A percentile compares a stretch with the other conserved stretches of the same genome.
Conservation (phyloP, 2,329 filamentous ascomycete species). For the Curvularia sp. region DNA sequence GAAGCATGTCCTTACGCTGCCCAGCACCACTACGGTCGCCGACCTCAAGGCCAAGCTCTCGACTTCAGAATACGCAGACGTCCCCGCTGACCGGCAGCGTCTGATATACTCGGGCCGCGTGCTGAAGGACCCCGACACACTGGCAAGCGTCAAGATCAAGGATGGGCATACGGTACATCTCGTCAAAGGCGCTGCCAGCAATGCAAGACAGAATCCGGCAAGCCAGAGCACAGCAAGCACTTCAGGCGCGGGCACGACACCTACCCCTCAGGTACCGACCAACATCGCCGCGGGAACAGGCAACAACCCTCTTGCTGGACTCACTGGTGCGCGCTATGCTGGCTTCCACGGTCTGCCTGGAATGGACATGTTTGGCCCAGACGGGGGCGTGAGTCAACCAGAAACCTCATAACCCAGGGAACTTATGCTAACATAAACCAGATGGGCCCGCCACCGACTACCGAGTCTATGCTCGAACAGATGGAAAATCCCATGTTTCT, state of each 20-base stretch:
- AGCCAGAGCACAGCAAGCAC: slow-evolving; percentile 55
- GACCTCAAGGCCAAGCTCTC: slow-evolving; percentile 92
- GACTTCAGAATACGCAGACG: slow-evolving; percentile 80
- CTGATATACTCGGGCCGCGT: slow-evolving; percentile 97
- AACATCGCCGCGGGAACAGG: slow-evolving; percentile 81
- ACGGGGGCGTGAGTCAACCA: slow-evolving; percentile 82
- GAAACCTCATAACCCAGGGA: neutral
- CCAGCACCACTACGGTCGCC: slow-evolving; percentile 75
- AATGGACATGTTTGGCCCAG: slow-evolving; percentile 87
- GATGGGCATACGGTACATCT: slow-evolving; percentile 94
- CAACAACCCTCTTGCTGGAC: slow-evolving; percentile 86
- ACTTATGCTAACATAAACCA: slow-evolving; percentile 51
- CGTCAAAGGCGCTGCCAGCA: slow-evolving; percentile 95
- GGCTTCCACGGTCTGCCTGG: slow-evolving; percentile 89
- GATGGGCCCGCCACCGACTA: slow-evolving; percentile 88
- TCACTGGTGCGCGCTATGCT: slow-evolving; percentile 93
- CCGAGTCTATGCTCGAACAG: slow-evolving; percentile 83
- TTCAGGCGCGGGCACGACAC: slow-evolving; percentile 51
- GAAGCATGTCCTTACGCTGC: slow-evolving; percentile 82
- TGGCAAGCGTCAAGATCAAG: slow-evolving; percentile 92
- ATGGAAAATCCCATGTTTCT: slow-evolving; percentile 87
- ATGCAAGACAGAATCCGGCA: slow-evolving; percentile 66
- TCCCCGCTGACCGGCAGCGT: slow-evolving; percentile 86
- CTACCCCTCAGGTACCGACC: slow-evolving; percentile 69
- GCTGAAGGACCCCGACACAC: slow-evolving; percentile 89